Percentiles rank a stretch among this genome's conserved stretches.
Conservation (phyloP, 2,329 filamentous ascomycete species). For the Macrophomina tecta region DNA sequence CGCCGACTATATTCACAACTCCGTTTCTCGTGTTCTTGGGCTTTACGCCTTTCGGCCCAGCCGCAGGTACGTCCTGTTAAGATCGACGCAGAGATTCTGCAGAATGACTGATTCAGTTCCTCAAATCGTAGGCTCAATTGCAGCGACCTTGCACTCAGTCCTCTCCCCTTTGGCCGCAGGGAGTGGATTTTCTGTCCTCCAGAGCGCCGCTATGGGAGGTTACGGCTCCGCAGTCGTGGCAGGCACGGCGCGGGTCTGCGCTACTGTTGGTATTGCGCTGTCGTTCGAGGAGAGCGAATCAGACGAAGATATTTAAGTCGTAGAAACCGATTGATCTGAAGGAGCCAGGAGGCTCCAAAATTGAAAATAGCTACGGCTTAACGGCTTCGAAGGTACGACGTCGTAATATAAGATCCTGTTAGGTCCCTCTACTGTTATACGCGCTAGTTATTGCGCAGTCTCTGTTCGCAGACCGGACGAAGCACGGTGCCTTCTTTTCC, state of each 20-base stretch:
- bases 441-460: no score
- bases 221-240: conserved; percentile 37
- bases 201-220: conserved; percentile 44
- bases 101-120: no score
- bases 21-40: conserved; percentile 35
- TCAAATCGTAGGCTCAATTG: not conserved
- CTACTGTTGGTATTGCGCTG: not conserved
- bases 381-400: no score
- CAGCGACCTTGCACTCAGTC: conserved; percentile 32
- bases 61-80: not conserved
- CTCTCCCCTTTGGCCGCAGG: conserved; percentile 35
- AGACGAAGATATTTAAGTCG: no score
- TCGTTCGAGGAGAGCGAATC: no score
- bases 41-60: conserved; percentile 33
- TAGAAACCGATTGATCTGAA: no score
- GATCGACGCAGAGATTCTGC: not conserved
- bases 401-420: no score
- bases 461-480: no score
- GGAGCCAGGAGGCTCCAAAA: no score
- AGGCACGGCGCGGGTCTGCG: conserved; percentile 18
- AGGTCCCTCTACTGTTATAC: no score
- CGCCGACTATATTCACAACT: conserved; percentile 32
- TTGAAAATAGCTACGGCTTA: no score
- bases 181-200: conserved; percentile 35
- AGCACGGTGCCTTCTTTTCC: no score